These are phyloP conservation scores for Alnus glutinosa DNA, from an alignment of 306 rosid genomes.

Conservation along the genomic window DNA sequence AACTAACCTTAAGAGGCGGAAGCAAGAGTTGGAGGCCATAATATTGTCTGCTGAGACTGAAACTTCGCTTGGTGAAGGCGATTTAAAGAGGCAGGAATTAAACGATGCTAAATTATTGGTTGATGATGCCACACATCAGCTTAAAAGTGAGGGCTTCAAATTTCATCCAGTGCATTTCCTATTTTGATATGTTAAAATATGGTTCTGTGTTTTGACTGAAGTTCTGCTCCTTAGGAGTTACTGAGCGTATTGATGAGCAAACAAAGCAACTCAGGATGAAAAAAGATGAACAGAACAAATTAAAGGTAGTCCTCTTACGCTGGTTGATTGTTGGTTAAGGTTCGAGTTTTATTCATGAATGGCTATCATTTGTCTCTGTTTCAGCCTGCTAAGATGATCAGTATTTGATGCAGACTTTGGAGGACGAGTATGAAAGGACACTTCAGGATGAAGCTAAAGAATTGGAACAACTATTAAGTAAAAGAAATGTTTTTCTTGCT, in stretches of 20 bases:
- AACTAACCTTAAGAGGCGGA: constrained; percentile 93
- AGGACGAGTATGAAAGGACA: constrained; percentile 73
- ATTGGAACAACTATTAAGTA: constrained; percentile 80
- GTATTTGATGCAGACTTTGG: constrained; percentile 64
- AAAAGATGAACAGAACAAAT: constrained; percentile 74
- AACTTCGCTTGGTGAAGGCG: constrained; percentile 57
- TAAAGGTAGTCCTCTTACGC: constrained; percentile 62
- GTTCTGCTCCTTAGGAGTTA: constrained; percentile 59
- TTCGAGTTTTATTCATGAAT: background rate
- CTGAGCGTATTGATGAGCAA: constrained; percentile 56
- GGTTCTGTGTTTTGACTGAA: constrained; percentile 34
- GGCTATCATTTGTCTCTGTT: constrained; percentile 22
- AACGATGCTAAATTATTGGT: constrained; percentile 70
- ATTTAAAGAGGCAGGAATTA: constrained; percentile 69
- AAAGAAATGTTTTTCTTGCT: constrained; percentile 67
- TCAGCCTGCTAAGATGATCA: constrained; percentile 27
- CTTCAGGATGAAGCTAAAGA: constrained; percentile 96
- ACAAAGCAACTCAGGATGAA: constrained; percentile 57
- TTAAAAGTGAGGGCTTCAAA: constrained; percentile 61
- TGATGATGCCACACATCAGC: constrained; percentile 69
- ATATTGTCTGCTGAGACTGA: constrained; percentile 70
- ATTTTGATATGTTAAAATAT: constrained; percentile 19
- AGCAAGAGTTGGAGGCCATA: constrained; percentile 85
- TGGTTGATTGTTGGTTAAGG: constrained; percentile 26
- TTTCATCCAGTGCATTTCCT: constrained; percentile 25